Base-by-base conservation (phyloP, 345 rosid species). In the Lagerstroemia speciosa region DNA sequence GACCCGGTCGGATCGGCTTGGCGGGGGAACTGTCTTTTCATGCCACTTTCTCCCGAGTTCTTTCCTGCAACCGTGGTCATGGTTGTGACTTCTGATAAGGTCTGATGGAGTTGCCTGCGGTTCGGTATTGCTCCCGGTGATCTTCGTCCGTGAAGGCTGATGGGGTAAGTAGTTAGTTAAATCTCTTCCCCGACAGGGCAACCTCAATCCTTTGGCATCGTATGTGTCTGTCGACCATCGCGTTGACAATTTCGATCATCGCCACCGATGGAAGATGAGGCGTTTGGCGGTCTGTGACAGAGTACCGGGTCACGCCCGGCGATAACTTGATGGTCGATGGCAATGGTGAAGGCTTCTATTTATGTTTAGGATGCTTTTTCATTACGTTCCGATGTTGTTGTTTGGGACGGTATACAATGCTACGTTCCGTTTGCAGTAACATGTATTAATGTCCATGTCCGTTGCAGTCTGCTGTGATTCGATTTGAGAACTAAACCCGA, bases 151-250 rank as follows among this genome's bases (percentile, higher is more conserved):
- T 43, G 19, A 43, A 11, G 68, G 24, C 29, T 43, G 30, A 33
- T 29, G 68, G 30, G 50, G n/a, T 40, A 16, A 43, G 45, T 38
- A 26, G 63, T 26, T 36, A 12, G 29, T 33, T 12, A n/a, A 15
- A 1, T 19, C 26, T 37, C 46, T 64, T 67, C 74, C 62, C 62
- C 66, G 43, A 22, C 75, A 71, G 83, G 83, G 83, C 83, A 79
- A 79, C 80, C 68, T 67, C 71, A 62, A 73, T 74, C 80, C 76
- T 79, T 79, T 79, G 83, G 83, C 83, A 76, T n/a, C 62, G 76
- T 58, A 16, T 14, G 6, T 29, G 26, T 30, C 3, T 12, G 4
- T 17, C 26, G 37, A 31, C 34, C 32, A 2, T 43, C 48, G 27
- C 33, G 27, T 58, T 19, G 63, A 24, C 27, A 9, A 10, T 27